Conservation (phyloP, 208 protist species). For the Trypanosoma platydactyli region DNA sequence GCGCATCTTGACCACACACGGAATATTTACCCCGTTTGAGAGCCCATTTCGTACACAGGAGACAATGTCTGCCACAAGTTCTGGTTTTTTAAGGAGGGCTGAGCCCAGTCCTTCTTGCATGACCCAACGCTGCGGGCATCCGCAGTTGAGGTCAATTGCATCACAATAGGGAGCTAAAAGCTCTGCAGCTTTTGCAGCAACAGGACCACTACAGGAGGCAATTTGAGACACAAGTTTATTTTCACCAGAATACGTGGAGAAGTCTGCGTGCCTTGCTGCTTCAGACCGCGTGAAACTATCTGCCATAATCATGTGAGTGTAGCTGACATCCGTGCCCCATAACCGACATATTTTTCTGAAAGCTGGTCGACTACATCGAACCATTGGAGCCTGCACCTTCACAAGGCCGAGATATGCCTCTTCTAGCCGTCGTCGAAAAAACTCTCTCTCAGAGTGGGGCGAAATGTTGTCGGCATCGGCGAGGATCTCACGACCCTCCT, state of each 20-base stretch:
- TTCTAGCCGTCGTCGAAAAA: background rate
- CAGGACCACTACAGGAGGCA: constrained; percentile 59
- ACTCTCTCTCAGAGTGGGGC: constrained; percentile 9
- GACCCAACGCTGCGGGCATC: constrained; percentile 92
- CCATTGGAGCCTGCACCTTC: constrained; percentile 91
- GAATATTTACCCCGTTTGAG: constrained; percentile 16
- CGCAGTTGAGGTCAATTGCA: constrained; percentile 92
- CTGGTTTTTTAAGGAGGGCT: constrained; percentile 67
- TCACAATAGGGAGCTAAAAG: constrained; percentile 72
- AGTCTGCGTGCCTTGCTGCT: constrained; percentile 79
- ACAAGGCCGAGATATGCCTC: constrained; percentile 44
- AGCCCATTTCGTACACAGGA: constrained; percentile 52
- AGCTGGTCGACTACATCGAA: constrained; percentile 87
- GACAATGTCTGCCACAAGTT: constrained; percentile 82
- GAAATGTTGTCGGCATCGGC: background rate
- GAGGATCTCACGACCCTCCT: constrained; percentile 11
- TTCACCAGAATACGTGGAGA: constrained; percentile 68
- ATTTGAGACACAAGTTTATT: constrained; percentile 84
- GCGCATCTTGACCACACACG: constrained; percentile 88
- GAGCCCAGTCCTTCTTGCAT: constrained; percentile 80
- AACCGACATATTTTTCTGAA: constrained; percentile 76
- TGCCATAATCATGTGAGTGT: constrained; percentile 93
- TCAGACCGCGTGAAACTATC: constrained; percentile 74
- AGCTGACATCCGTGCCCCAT: constrained; percentile 81
- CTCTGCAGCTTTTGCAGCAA: constrained; percentile 51